phyloP scores from a whole-genome alignment of 2,329 filamentous ascomycete species.

The Pseudonectria foliicola region DNA sequence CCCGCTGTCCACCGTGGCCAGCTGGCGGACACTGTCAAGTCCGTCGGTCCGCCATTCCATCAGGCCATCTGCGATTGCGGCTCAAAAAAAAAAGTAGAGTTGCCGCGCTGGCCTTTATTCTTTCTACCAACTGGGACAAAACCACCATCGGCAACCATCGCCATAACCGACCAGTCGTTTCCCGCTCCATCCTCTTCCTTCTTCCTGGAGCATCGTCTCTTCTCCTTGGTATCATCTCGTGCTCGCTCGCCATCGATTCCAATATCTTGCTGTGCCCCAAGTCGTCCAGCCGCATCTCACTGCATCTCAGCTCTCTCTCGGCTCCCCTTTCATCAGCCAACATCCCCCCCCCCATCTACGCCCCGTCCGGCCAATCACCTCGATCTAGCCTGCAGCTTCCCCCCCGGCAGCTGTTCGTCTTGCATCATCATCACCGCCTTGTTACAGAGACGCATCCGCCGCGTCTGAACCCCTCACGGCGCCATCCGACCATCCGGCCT shows the following conservation, averaged over 20 bases:
- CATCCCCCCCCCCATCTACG: not conserved
- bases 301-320: slow-evolving; percentile 2
- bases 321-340: slow-evolving; percentile 2
- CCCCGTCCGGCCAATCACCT: slow-evolving; percentile 6
- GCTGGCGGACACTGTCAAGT: not conserved
- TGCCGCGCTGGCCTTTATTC: too few relatives aligned
- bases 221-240: not conserved
- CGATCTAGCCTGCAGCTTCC: slow-evolving; percentile 4
- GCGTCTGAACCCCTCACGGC: too few relatives aligned
- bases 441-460: too few relatives aligned
- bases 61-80: not conserved
- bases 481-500: not conserved
- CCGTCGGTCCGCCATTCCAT: not conserved
- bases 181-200: slow-evolving; percentile 1
- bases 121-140: too few relatives aligned
- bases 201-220: not conserved
- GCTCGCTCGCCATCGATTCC: not conserved
- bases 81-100: too few relatives aligned
- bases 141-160: too few relatives aligned
- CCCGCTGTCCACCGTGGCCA: too few relatives aligned
- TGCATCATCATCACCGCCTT: slow-evolving; percentile 6
- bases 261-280: too few relatives aligned
- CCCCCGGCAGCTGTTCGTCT: slow-evolving; percentile 4
- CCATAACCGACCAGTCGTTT: too few relatives aligned
- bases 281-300: slow-evolving; percentile 2